A percentile compares a stretch with the other conserved stretches of the same genome.
Conservation (phyloP, 2,329 filamentous ascomycete genomes). For the Pezicula radicicola region DNA sequence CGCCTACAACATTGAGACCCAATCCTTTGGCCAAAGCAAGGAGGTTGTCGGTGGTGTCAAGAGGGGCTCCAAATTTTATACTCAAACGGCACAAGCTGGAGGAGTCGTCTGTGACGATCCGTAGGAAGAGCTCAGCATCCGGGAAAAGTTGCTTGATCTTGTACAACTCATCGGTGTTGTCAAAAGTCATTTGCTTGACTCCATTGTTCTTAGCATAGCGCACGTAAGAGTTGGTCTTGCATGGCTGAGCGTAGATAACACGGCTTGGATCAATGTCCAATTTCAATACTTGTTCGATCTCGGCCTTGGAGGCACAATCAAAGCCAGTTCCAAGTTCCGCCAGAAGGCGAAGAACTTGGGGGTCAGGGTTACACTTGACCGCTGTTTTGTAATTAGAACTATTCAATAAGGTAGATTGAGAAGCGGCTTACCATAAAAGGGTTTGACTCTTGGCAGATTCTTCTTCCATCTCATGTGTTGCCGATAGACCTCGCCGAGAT, state of each 20-base stretch:
- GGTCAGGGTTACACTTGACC: constrained; percentile 98
- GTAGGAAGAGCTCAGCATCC: constrained; percentile 84
- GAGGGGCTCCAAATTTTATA: constrained; percentile 92
- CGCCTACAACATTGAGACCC: constrained; percentile 86
- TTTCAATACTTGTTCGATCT: constrained; percentile 88
- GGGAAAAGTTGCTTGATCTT: constrained; percentile 95
- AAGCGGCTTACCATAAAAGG: constrained; percentile 77
- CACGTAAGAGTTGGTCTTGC: constrained; percentile 98
- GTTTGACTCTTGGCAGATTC: constrained; percentile 87
- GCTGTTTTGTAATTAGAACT: constrained; percentile 47
- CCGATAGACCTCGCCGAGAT: constrained; percentile 97
- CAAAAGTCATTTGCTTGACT: constrained; percentile 98
- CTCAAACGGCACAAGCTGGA: constrained; percentile 91
- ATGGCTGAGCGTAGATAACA: constrained; percentile 98
- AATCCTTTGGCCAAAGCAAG: constrained; percentile 78
- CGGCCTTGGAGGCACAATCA: constrained; percentile 95
- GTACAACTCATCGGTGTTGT: constrained; percentile 96
- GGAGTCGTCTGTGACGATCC: constrained; percentile 95
- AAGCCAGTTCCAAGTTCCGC: constrained; percentile 89
- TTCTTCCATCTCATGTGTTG: constrained; percentile 98
- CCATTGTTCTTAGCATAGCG: constrained; percentile 81
- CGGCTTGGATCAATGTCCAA: constrained; percentile 82
- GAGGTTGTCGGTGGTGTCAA: constrained; percentile 76
- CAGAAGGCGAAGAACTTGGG: constrained; percentile 82
- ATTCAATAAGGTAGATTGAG: background rate